A percentile compares a stretch with the other conserved stretches of the same genome.
phyloP scores from a whole-genome alignment of 2,329 filamentous ascomycete genomes.

The Xylaria digitata region DNA sequence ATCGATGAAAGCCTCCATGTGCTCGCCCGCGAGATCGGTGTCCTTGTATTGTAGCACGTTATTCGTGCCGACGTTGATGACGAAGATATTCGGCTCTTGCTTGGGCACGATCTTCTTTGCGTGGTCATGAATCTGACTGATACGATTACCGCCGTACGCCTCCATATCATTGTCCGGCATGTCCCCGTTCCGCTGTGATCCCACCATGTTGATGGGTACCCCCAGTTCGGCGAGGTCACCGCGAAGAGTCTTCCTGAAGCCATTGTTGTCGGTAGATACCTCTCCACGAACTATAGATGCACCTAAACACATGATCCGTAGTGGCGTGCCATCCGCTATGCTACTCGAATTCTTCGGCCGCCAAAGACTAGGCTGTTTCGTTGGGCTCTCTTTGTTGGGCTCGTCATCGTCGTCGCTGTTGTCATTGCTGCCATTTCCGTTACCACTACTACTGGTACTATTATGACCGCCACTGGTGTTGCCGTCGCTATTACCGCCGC shows the following conservation, averaged over 20 bases:
- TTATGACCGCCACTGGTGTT: not conserved
- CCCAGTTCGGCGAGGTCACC: constrained; percentile 42
- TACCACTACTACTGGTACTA: not conserved
- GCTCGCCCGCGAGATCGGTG: constrained; percentile 41
- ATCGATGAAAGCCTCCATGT: constrained; percentile 48
- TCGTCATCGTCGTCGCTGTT: not conserved
- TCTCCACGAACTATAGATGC: constrained; percentile 48
- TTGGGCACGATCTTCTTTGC: constrained; percentile 44
- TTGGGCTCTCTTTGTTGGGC: constrained; percentile 30
- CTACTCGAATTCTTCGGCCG: constrained; percentile 43
- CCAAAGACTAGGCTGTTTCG: constrained; percentile 34
- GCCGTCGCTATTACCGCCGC: not conserved
- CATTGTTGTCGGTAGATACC: constrained; percentile 41
- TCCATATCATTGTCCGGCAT: constrained; percentile 52
- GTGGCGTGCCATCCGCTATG: constrained; percentile 45
- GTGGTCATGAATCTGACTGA: constrained; percentile 48
- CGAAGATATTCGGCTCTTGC: constrained; percentile 48
- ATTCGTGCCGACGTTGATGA: constrained; percentile 51
- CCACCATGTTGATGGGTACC: constrained; percentile 49
- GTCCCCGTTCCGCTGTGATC: constrained; percentile 47
- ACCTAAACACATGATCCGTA: constrained; percentile 49
- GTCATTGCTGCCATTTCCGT: not conserved
- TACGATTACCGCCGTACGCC: constrained; percentile 48
- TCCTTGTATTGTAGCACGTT: constrained; percentile 48
- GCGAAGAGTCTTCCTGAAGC: constrained; percentile 48